These are phyloP conservation scores for Naematelia encephala DNA, from an alignment of 768 basidiomycete genomes.

Conservation along the genomic window DNA sequence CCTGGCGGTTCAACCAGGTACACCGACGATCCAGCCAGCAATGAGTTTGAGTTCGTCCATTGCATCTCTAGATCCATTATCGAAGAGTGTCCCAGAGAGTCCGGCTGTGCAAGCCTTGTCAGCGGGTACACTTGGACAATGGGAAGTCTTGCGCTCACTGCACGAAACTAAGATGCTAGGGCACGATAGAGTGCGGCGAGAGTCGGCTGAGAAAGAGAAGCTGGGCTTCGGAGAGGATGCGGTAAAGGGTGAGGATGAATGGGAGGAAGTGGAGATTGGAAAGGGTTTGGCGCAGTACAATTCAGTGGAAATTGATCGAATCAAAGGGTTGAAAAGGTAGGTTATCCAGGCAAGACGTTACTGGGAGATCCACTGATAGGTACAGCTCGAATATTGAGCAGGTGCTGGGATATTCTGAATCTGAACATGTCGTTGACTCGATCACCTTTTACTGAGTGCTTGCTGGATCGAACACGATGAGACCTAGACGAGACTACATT, in stretches of 20 bases:
- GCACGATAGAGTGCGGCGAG: background rate
- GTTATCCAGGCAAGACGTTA: constrained; percentile 27
- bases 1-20: constrained; percentile 54
- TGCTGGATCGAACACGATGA: too few species aligned
- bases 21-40: constrained; percentile 56
- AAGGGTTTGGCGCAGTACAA: constrained; percentile 95
- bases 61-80: constrained; percentile 55
- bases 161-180: background rate
- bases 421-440: constrained; percentile 95
- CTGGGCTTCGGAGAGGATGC: background rate
- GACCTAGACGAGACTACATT: background rate
- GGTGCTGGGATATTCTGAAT: constrained; percentile 87
- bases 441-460: constrained; percentile 63
- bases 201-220: background rate
- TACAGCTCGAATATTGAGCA: constrained; percentile 73
- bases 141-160: background rate
- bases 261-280: constrained; percentile 84
- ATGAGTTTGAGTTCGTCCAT: constrained; percentile 56
- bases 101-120: constrained; percentile 25
- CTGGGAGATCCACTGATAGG: constrained; percentile 7
- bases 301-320: constrained; percentile 78
- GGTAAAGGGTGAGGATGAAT: constrained; percentile 52
- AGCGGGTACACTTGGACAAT: constrained; percentile 15
- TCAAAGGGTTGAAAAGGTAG: constrained; percentile 89
- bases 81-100: constrained; percentile 52